Evolutionary conservation across 306 rosid genomes (phyloP).

Genomic region (Cucurbita pepo): DNA sequence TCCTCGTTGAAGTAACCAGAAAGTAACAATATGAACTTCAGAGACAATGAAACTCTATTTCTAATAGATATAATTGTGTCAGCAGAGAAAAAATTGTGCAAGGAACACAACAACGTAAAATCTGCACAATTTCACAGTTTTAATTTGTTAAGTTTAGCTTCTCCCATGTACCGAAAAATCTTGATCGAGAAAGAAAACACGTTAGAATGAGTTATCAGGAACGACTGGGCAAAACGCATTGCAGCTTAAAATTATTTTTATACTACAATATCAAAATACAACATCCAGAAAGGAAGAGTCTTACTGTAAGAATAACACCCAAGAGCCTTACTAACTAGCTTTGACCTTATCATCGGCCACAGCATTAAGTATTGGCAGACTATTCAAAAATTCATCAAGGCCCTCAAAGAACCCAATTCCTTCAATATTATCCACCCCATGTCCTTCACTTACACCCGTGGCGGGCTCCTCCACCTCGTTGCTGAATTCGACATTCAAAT

Average conservation of each 20-base stretch:
- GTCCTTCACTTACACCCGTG: slow-evolving; percentile 26
- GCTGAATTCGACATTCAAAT: slow-evolving; percentile 92
- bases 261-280: slow-evolving; percentile 25
- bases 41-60: neutral
- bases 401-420: slow-evolving; percentile 88
- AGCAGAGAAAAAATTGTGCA: neutral
- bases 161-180: neutral
- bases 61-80: neutral
- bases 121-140: neutral
- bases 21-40: neutral
- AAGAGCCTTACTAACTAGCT: slow-evolving; percentile 31
- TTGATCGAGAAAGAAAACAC: neutral
- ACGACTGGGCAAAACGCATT: neutral
- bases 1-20: neutral
- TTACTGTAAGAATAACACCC: slow-evolving; percentile 12
- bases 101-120: neutral
- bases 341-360: slow-evolving; percentile 78
- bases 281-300: slow-evolving; percentile 12
- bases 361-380: slow-evolving; percentile 80
- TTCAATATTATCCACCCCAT: slow-evolving; percentile 71
- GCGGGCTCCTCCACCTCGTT: slow-evolving; percentile 75
- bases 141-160: neutral
- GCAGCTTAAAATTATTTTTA: slow-evolving; percentile 1
- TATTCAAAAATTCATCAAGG: slow-evolving; percentile 81
- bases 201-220: neutral